Evolutionary conservation across 768 basidiomycete genomes (phyloP), one percentile per base, ranked within the genome.

Genomic region (Mycena rosella): DNA sequence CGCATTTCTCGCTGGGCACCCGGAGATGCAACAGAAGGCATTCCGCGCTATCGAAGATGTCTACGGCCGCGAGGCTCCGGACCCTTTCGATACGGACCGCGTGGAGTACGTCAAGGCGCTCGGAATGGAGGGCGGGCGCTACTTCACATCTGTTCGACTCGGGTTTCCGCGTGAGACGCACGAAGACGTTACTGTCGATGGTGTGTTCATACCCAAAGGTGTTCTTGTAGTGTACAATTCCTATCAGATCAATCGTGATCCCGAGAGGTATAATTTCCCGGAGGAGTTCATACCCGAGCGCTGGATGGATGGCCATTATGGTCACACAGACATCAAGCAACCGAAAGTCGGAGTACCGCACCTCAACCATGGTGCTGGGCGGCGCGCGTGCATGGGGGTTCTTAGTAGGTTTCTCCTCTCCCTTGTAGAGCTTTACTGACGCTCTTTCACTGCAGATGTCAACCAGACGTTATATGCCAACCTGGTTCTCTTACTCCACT

Each of bases 281-380:
- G 58, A 66, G 51, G 65, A 60, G 51, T 66, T 66, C 45, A 17
- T 60, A 1, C 65, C 65, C 3, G 65, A 66, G 58, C 65, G 65
- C n/a, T 66, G 65, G 65, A 59, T 66, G 58, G 65, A 60, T 10
- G 65, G 65, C 13, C 65, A 60, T 24, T 66, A 66, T 24, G 65
- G 65, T 4, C 56, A 58, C 4, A 66, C 57, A 3, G 65, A 66
- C 26, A 14, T 54, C 4, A 60, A 66, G 18, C 65, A 66, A 32
- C 51, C 65, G 22, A 66, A 66, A n/a, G 58, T 66, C 38, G 65
- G 65, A 20, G 56, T 66, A 3, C 65, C 65, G 11, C 65, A 66
- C 18, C 40, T 66, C 20, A 66, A 66, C 22, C 65, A 66, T 51
- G 65, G 65, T 3, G 65, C 65, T 20, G 65, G 65, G 20, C 49